Percentiles rank a stretch among this genome's conserved stretches.
Conservation (phyloP, 768 basidiomycete genomes). For the Kwoniella botswanensis region DNA sequence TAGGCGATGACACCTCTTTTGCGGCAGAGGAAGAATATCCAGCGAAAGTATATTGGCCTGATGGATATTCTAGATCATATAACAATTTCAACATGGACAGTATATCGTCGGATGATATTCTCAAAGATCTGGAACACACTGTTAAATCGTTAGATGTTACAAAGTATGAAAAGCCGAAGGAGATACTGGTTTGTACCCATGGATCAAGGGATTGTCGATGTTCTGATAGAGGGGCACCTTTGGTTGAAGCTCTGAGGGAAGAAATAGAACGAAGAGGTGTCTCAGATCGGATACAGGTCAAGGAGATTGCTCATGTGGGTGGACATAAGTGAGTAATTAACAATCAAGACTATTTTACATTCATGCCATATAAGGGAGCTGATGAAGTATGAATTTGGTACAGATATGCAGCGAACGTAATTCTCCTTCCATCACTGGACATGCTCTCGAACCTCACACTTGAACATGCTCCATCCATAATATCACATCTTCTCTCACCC, state of each 20-base stretch:
- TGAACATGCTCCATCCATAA: slow-evolving; percentile 65
- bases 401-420: slow-evolving; percentile 58
- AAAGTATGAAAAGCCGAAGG: slow-evolving; percentile 8
- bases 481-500: slow-evolving; percentile 62
- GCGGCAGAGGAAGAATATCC: slow-evolving; percentile 29
- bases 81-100: slow-evolving; percentile 18
- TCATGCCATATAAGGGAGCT: too few relatives aligned
- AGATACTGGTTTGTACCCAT: slow-evolving; percentile 72
- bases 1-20: slow-evolving; percentile 15
- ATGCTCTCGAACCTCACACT: slow-evolving; percentile 72
- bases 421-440: slow-evolving; percentile 53
- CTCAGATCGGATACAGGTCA: slow-evolving; percentile 61
- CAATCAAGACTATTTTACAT: too few relatives aligned
- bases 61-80: slow-evolving; percentile 29
- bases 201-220: slow-evolving; percentile 79
- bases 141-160: background rate
- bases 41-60: slow-evolving; percentile 45
- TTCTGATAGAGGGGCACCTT: slow-evolving; percentile 67
- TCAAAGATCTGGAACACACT: slow-evolving; percentile 14
- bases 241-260: slow-evolving; percentile 65
- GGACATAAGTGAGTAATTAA: slow-evolving; percentile 78
- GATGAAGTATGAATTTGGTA: background rate
- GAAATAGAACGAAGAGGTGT: slow-evolving; percentile 63
- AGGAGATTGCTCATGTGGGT: slow-evolving; percentile 78
- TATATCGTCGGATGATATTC: slow-evolving; percentile 1